A percentile compares a stretch with the other conserved stretches of the same genome.
phyloP scores from a whole-genome alignment of 2,329 filamentous ascomycete species.

The Xylaria sp. region DNA sequence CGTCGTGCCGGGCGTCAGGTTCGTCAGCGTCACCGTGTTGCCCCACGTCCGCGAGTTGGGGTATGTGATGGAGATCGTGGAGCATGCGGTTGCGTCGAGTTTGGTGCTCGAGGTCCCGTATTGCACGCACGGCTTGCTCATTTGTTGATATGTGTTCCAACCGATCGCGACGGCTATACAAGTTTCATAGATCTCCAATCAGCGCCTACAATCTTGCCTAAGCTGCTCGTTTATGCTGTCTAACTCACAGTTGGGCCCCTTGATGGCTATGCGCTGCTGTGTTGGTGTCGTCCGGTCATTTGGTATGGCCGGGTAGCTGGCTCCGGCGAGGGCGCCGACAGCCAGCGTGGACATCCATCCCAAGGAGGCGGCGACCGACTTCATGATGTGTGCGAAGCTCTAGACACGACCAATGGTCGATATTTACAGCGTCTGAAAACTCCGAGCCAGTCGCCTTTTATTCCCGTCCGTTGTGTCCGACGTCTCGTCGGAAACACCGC shows the following conservation, averaged over 20 bases:
- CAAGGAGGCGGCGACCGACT: constrained; percentile 26
- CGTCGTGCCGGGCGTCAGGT: constrained; percentile 56
- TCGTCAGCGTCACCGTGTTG: constrained; percentile 54
- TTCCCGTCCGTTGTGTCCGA: background rate
- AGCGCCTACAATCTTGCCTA: background rate
- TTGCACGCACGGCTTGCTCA: constrained; percentile 53
- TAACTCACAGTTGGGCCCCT: constrained; percentile 52
- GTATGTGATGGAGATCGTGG: constrained; percentile 55
- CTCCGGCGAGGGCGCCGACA: constrained; percentile 35
- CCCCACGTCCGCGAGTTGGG: constrained; percentile 59
- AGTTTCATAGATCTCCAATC: background rate
- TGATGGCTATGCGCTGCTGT: constrained; percentile 59
- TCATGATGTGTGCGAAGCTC: constrained; percentile 32
- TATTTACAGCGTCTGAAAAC: background rate
- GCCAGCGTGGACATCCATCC: constrained; percentile 39
- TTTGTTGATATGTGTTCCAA: constrained; percentile 61
- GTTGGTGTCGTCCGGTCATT: constrained; percentile 57
- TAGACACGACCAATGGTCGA: background rate
- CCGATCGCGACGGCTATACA: constrained; percentile 55
- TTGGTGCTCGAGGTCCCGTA: constrained; percentile 53
- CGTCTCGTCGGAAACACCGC: background rate
- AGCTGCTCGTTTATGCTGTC: background rate
- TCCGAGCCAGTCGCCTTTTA: background rate
- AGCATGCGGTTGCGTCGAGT: constrained; percentile 51
- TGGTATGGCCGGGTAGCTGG: constrained; percentile 53